Base-by-base conservation (phyloP, 2,329 filamentous ascomycete genomes). In the Davidsoniella virescens region DNA sequence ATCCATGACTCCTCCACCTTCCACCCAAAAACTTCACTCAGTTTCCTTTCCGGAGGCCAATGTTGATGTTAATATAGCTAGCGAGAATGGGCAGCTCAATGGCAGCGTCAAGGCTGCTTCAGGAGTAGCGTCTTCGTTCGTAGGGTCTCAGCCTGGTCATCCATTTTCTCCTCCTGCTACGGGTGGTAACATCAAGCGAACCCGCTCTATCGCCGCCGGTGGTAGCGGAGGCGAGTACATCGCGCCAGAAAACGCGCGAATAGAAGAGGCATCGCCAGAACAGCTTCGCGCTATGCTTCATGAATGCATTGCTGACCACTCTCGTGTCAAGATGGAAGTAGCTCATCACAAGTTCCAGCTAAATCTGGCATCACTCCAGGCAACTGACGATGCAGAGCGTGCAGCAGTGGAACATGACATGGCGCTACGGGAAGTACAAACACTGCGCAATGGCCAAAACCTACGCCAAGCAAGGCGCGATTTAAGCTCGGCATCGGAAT, bases 291-390 rank as follows among this genome's bases (percentile, higher is more conserved):
- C 63, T 50, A 74, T 79, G 71, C 61, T 81, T 45, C 68, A 75
- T 53, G 64, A 64, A 2, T 71, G 69, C 55, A 64, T 80, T 40
- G 69, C 68, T 18, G 73, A 81, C 56, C 72, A 78, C 54, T 68
- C 71, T 43, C 72, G 70, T 57, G 65, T 80, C 45, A 85, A 92
- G 59, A 88, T 87, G 69, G 84, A 88, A 53, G 81, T 84, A 14
- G 84, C 88, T 29, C 88, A 95, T 62, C 83, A 92, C 67, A 93
- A 92, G 65, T 70, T 96, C 50, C 90, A 95, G 63, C 84, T 88
- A 61, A 87, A 82, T 58, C 75, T 95, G 60, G 73, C 94, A 25
- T 80, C 77, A 47, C 80, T 95, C 56, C 86, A 94, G 60, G 87
- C 84, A 50, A 80, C 82, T 45, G 87, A 94, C 57, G 82, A 87